Base-by-base conservation (phyloP, 1,139 yeast genomes). In the Candida tetrigidarum region DNA sequence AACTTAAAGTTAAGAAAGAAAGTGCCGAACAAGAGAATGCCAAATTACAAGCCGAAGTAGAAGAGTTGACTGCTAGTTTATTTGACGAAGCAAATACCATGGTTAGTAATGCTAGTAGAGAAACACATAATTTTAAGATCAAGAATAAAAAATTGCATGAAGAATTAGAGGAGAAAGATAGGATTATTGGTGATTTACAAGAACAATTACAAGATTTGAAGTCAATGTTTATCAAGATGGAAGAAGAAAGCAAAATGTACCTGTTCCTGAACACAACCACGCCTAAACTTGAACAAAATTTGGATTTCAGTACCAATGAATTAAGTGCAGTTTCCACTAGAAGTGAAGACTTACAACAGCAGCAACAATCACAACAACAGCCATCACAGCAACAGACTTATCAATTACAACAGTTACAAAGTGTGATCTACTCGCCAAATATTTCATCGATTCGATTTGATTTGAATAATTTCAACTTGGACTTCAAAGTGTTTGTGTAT, bases 1-100 rank as follows among this genome's bases (percentile, higher is more conserved):
- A 77, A 43, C 61, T 60, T 30, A 74, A 78, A 43, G 62, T 57
- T n/a, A 44, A 46, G 22, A 46, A 50, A 20, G 30, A 39, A 23
- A 73, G 64, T 3, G 83, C 87, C 0, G 87, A 84, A 50, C 67
- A 70, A 14, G 85, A 85, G 52, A 83, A 80, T 40, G 69, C 73
- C 41, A 76, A 78, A 50, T 64, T 89, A 39, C 77, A 83, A 47
- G 78, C 74, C 15, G 96, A 89, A 60, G 86, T 88, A 23, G 93
- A 86, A 59, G 96, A 88, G 37, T 69, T 89, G 44, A 80, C 90
- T 1, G 89, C 84, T 2, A 81, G 90, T 2, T 66, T 88, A 36
- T 88, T 88, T 60, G 84, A 81, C 55, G 93, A 87, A 58, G 96
- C 96, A 16, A 87, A 87, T 59, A 75, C 76, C 41, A 86, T 86